These are phyloP conservation scores for Penicillium oxalicum DNA, from an alignment of 2,329 filamentous ascomycete genomes.

Conservation along the genomic window DNA sequence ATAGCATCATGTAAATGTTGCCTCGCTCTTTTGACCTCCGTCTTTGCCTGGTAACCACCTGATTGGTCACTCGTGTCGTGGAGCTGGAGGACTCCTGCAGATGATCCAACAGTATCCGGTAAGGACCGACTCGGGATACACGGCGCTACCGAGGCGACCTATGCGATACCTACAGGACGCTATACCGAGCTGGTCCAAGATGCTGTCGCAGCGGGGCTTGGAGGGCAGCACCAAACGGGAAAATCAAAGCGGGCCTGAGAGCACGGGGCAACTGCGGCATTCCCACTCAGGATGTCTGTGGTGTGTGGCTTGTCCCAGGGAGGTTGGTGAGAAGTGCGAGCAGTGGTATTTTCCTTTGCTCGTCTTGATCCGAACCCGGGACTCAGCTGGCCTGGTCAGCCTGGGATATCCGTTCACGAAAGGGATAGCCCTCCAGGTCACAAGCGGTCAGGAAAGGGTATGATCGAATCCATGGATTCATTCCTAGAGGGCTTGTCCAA, in stretches of 20 bases:
- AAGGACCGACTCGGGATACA: constrained; percentile 5
- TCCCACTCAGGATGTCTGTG: constrained; percentile 18
- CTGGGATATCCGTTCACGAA: not conserved
- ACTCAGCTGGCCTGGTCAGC: not conserved
- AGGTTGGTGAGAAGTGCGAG: not conserved
- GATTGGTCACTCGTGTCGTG: not conserved
- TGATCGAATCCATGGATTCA: not conserved
- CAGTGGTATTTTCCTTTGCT: not conserved
- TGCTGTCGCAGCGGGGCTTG: not conserved
- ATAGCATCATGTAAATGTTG: not conserved
- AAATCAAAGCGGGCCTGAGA: constrained; percentile 16
- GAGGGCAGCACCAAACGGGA: not conserved
- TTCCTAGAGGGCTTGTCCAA: too few relatives aligned
- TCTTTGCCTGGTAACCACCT: not conserved
- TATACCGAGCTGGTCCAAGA: constrained; percentile 1
- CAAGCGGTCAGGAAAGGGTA: not conserved
- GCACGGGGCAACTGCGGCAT: constrained; percentile 22
- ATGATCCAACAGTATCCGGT: constrained; percentile 5
- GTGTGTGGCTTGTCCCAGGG: not conserved
- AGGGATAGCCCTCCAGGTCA: not conserved
- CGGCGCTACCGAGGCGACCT: constrained; percentile 2
- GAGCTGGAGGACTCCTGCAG: constrained; percentile 2
- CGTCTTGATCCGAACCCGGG: too few relatives aligned
- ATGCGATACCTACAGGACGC: constrained; percentile 1
- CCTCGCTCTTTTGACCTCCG: constrained; percentile 1